phyloP scores from a whole-genome alignment of 495 filamentous ascomycete genomes.

The Xylaria acuta region DNA sequence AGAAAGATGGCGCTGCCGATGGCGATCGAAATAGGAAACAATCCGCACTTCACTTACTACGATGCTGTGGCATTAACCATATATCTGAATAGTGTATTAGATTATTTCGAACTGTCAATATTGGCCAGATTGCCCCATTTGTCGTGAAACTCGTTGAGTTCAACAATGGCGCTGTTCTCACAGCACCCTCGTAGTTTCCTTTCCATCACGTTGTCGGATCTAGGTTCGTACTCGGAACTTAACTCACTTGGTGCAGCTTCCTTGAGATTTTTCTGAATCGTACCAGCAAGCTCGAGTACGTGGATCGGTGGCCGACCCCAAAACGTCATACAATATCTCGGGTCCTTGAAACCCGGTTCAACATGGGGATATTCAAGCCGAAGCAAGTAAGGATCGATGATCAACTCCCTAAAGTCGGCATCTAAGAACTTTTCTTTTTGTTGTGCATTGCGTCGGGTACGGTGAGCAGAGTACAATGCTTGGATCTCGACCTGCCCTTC shows the following conservation, averaged over 20 bases:
- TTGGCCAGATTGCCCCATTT: neutral
- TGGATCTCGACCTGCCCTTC: constrained; percentile 68
- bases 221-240: neutral
- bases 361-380: constrained; percentile 65
- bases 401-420: constrained; percentile 70
- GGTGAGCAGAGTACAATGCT: constrained; percentile 72
- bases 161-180: neutral
- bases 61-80: constrained; percentile 80
- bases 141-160: neutral
- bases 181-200: neutral
- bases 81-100: constrained; percentile 59
- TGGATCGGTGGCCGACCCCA: constrained; percentile 83
- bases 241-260: constrained; percentile 69
- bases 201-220: neutral
- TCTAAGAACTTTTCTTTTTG: constrained; percentile 73
- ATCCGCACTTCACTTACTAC: constrained; percentile 30
- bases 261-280: constrained; percentile 70
- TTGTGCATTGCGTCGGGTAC: constrained; percentile 71
- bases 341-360: constrained; percentile 72
- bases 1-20: neutral
- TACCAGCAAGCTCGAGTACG: constrained; percentile 66
- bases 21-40: neutral
- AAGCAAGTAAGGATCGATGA: constrained; percentile 75
- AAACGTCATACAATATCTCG: constrained; percentile 80
- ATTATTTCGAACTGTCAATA: neutral